Conservation (phyloP, 768 basidiomycete species). For the Agaricus sinodeliciosus region DNA sequence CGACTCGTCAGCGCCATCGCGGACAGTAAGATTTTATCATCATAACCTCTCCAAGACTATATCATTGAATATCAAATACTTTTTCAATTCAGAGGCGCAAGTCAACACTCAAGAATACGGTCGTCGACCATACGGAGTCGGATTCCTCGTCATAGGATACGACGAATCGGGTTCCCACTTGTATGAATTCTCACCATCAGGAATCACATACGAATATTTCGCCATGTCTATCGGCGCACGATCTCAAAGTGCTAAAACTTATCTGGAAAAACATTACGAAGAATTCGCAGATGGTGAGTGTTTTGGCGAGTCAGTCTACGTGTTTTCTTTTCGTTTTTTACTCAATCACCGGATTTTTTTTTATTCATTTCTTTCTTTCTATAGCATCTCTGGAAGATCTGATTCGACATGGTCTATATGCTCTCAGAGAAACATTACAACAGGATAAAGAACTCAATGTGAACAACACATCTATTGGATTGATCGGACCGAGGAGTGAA, state of each 20-base stretch:
- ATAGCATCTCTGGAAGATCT: slow-evolving; percentile 81
- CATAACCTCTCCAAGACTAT: too few relatives aligned
- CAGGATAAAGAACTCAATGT: slow-evolving; percentile 95
- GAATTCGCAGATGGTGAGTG: slow-evolving; percentile 74
- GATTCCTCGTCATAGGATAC: slow-evolving; percentile 94
- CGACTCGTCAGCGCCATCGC: slow-evolving; percentile 91
- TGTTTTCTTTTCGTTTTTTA: neutral
- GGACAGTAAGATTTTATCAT: slow-evolving; percentile 58
- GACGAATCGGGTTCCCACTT: slow-evolving; percentile 97
- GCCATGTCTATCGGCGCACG: slow-evolving; percentile 98
- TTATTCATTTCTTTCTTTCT: neutral
- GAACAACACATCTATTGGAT: slow-evolving; percentile 92
- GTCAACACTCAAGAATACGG: slow-evolving; percentile 99
- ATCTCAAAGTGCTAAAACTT: slow-evolving; percentile 97
- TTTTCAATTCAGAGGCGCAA: too few relatives aligned
- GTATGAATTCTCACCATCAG: slow-evolving; percentile 97
- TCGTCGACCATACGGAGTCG: slow-evolving; percentile 94
- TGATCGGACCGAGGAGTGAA: slow-evolving; percentile 68
- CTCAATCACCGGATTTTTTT: too few relatives aligned
- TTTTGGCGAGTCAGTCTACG: neutral
- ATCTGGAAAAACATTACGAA: slow-evolving; percentile 91
- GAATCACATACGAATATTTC: slow-evolving; percentile 95
- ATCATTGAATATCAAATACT: too few relatives aligned
- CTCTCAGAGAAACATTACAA: slow-evolving; percentile 93
- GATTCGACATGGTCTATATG: slow-evolving; percentile 89